These are phyloP conservation scores for Cryptococcus floricola DNA, from an alignment of 1,284 basidiomycete species.

Conservation along the genomic window DNA sequence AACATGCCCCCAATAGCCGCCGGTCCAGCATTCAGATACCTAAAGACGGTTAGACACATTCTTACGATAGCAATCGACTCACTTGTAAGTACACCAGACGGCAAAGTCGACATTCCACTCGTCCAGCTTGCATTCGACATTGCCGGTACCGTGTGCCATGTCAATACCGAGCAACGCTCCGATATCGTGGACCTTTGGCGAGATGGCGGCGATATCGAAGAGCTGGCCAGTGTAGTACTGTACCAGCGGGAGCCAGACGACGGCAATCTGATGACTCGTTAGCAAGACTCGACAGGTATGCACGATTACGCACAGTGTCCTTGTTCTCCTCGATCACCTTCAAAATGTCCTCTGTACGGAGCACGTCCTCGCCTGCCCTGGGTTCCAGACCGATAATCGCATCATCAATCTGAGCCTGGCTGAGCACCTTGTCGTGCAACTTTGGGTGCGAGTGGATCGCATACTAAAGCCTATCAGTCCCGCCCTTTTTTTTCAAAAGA, in stretches of 20 bases:
- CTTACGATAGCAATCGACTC: slow-evolving; percentile 8
- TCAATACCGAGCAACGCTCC: slow-evolving; percentile 94
- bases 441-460: slow-evolving; percentile 84
- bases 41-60: slow-evolving; percentile 4
- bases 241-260: slow-evolving; percentile 84
- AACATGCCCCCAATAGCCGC: slow-evolving; percentile 82
- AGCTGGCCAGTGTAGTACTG: slow-evolving; percentile 98
- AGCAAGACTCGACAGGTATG: not conserved
- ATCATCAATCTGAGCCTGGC: slow-evolving; percentile 56
- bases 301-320: slow-evolving; percentile 36
- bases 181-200: slow-evolving; percentile 69
- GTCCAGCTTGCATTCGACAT: slow-evolving; percentile 82
- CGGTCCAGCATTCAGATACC: slow-evolving; percentile 89
- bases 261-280: slow-evolving; percentile 60
- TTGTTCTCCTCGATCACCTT: slow-evolving; percentile 69
- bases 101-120: slow-evolving; percentile 96
- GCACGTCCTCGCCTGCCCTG: slow-evolving; percentile 74
- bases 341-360: slow-evolving; percentile 87
- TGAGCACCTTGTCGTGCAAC: slow-evolving; percentile 65
- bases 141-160: slow-evolving; percentile 91
- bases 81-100: slow-evolving; percentile 95
- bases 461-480: slow-evolving; percentile 59
- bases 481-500: not conserved
- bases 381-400: slow-evolving; percentile 78
- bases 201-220: slow-evolving; percentile 82